Evolutionary conservation across 371 early-diverging fungal genomes (phyloP).

Genomic region (Circinella umbellata): DNA sequence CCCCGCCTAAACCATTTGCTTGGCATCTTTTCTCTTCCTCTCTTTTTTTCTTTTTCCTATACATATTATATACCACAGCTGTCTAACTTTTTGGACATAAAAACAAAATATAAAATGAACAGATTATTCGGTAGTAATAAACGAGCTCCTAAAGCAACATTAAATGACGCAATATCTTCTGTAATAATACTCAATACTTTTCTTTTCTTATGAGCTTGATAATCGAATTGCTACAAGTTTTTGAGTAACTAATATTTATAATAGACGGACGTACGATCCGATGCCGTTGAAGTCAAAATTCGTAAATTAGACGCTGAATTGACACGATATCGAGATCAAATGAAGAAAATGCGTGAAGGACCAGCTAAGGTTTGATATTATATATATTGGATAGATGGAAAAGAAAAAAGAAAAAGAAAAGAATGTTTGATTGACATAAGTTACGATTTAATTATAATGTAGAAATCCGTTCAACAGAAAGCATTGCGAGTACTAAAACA

Average conservation of each 20-base stretch:
- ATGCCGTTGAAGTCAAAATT: conserved; percentile 91
- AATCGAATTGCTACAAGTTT: background rate
- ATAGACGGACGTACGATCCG: conserved; percentile 87
- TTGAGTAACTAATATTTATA: background rate
- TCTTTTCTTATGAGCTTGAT: background rate
- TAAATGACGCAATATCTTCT: conserved; percentile 47
- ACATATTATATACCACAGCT: too few relatives aligned
- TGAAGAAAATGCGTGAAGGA: conserved; percentile 92
- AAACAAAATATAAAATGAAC: conserved; percentile 26
- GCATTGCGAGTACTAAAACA: conserved; percentile 92
- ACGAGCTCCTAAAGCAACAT: conserved; percentile 44
- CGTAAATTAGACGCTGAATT: conserved; percentile 92
- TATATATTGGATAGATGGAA: background rate
- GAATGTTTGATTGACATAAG: background rate
- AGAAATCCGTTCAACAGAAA: conserved; percentile 90
- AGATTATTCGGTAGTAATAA: conserved; percentile 44
- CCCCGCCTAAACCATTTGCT: too few relatives aligned
- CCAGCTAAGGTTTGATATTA: conserved; percentile 74
- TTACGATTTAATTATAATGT: conserved; percentile 6
- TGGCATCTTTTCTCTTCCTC: too few relatives aligned
- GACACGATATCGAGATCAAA: conserved; percentile 87
- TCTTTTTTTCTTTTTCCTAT: too few relatives aligned
- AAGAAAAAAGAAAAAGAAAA: background rate
- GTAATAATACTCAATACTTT: conserved; percentile 18
- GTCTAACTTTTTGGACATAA: too few relatives aligned